Conservation (phyloP, 129 eudicot genomes). For the Logfia minima region DNA sequence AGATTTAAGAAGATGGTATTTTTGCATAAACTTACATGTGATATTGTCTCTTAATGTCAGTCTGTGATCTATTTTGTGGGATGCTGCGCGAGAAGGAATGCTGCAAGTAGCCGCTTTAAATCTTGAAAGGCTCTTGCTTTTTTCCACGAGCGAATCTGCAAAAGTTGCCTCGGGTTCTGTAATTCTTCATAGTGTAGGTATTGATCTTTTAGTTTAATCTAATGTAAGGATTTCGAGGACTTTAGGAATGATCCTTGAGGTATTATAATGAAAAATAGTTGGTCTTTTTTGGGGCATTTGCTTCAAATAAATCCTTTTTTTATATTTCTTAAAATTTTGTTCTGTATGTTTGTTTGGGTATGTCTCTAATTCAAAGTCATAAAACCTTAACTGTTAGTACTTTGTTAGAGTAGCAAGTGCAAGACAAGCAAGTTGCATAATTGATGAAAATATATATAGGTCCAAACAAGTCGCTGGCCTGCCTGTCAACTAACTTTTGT, state of each 20-base stretch:
- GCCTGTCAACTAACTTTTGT: too few species aligned
- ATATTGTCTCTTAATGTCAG: constrained; percentile 34
- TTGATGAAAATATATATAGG: too few species aligned
- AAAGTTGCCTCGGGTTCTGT: background rate
- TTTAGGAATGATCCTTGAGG: background rate
- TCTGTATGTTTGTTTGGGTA: background rate
- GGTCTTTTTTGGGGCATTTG: constrained; percentile 1
- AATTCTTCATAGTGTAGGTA: background rate
- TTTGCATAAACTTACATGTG: constrained; percentile 2
- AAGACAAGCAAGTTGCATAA: too few species aligned
- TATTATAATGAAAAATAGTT: background rate
- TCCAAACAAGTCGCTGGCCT: too few species aligned
- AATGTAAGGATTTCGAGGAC: constrained; percentile 1
- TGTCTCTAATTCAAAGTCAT: too few species aligned
- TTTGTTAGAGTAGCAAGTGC: too few species aligned
- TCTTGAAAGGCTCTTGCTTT: constrained; percentile 31
- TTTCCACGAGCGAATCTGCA: background rate
- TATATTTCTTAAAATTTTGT: background rate
- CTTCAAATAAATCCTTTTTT: background rate
- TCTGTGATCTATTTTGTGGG: constrained; percentile 81
- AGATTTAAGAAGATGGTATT: background rate
- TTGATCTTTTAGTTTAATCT: background rate
- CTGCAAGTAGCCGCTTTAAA: constrained; percentile 57
- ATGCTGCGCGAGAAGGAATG: constrained; percentile 92
- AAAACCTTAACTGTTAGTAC: too few species aligned